These are phyloP conservation scores for Elsinoe australis DNA, from an alignment of 2,329 filamentous ascomycete genomes.

Conservation along the genomic window DNA sequence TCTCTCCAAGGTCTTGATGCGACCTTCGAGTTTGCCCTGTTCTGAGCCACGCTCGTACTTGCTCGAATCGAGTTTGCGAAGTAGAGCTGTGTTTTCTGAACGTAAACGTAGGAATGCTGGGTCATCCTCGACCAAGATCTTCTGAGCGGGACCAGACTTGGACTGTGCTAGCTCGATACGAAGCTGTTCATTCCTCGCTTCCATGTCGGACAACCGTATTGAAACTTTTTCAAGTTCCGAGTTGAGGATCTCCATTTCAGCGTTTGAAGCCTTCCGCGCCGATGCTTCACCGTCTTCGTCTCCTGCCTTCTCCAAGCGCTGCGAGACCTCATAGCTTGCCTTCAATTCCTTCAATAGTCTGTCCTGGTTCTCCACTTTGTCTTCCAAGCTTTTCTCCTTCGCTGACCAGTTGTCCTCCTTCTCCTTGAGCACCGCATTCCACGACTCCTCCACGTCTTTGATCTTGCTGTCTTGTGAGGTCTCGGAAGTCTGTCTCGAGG, in stretches of 20 bases:
- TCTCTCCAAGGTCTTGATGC: conserved; percentile 69
- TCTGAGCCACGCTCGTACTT: conserved; percentile 77
- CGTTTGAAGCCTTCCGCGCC: conserved; percentile 61
- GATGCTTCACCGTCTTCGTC: conserved; percentile 50
- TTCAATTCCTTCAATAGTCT: conserved; percentile 88
- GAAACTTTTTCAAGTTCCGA: conserved; percentile 88
- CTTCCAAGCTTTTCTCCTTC: conserved; percentile 82
- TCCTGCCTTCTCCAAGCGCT: conserved; percentile 70
- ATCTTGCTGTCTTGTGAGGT: conserved; percentile 68
- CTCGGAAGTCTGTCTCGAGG: conserved; percentile 65
- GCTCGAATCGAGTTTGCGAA: conserved; percentile 77
- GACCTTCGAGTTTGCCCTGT: conserved; percentile 67
- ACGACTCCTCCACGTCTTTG: conserved; percentile 83
- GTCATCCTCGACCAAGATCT: conserved; percentile 71
- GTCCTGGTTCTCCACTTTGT: conserved; percentile 92
- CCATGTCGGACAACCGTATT: conserved; percentile 76
- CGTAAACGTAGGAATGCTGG: conserved; percentile 79
- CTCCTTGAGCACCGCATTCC: conserved; percentile 82
- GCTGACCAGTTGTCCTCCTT: conserved; percentile 95
- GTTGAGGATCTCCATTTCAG: conserved; percentile 88
- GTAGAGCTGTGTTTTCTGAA: conserved; percentile 85
- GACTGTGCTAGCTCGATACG: conserved; percentile 86
- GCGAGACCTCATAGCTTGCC: conserved; percentile 92
- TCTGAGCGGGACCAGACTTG: conserved; percentile 52
- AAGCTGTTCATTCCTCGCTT: conserved; percentile 89